Conservation (phyloP, 2,329 filamentous ascomycete genomes). For the Beauveria varroae region DNA sequence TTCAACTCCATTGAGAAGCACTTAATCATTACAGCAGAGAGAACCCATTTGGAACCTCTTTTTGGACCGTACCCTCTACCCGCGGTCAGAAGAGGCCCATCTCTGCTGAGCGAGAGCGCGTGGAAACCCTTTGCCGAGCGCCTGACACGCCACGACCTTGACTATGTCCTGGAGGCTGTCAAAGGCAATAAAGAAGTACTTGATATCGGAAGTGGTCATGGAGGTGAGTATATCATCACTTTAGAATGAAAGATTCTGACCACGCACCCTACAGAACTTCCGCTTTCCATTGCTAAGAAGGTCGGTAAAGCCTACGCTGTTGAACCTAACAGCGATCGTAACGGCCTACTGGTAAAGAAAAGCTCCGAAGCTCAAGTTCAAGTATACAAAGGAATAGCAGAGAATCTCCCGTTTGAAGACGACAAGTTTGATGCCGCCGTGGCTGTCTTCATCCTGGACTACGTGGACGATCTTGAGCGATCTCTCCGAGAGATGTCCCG, state of each 20-base stretch:
- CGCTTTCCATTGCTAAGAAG: not conserved
- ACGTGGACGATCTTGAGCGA: constrained; percentile 8
- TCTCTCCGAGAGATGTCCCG: constrained; percentile 6
- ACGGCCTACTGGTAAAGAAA: not conserved
- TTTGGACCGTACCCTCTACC: not conserved
- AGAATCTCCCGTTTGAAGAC: not conserved
- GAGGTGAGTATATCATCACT: not conserved
- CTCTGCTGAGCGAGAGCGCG: not conserved
- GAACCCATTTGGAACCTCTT: not conserved
- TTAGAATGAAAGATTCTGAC: not conserved
- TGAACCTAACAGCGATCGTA: not conserved
- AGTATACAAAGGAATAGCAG: not conserved
- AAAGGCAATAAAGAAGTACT: not conserved
- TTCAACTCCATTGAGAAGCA: not conserved
- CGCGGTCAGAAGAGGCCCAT: not conserved
- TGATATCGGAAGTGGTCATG: not conserved
- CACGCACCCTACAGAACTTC: not conserved
- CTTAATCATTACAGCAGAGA: not conserved
- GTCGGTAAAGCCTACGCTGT: not conserved
- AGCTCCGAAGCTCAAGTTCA: not conserved
- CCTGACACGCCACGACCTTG: not conserved
- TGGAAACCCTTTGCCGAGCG: not conserved
- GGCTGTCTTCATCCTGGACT: constrained; percentile 8
- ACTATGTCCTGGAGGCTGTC: not conserved
- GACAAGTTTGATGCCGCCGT: constrained; percentile 7